These are phyloP conservation scores for Neofusicoccum kwambonambiense DNA, from an alignment of 2,329 filamentous ascomycete genomes.

Conservation along the genomic window DNA sequence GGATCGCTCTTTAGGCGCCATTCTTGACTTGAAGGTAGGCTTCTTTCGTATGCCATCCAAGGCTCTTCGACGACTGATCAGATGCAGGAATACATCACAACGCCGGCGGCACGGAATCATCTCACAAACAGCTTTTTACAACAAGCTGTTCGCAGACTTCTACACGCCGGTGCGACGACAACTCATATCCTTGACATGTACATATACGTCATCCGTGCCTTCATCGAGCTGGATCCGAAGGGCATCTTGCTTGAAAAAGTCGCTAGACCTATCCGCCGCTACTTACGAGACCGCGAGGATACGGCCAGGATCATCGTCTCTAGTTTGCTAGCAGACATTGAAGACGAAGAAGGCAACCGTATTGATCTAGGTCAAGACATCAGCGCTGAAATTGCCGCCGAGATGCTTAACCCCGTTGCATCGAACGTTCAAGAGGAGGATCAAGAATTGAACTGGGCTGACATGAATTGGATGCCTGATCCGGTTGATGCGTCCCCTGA, in stretches of 20 bases:
- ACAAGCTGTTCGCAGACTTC: constrained; percentile 63
- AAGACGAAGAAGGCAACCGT: constrained; percentile 44
- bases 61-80: background rate
- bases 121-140: constrained; percentile 69
- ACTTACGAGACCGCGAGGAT: constrained; percentile 73
- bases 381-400: constrained; percentile 63
- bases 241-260: constrained; percentile 75
- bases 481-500: constrained; percentile 88
- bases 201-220: constrained; percentile 75
- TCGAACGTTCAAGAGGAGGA: constrained; percentile 52
- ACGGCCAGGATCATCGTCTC: constrained; percentile 75
- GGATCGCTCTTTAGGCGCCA: constrained; percentile 68
- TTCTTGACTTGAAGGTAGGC: constrained; percentile 65
- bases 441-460: constrained; percentile 80
- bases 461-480: constrained; percentile 91
- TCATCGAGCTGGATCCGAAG: constrained; percentile 72
- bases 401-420: constrained; percentile 62
- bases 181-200: constrained; percentile 74
- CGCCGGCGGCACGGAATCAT: constrained; percentile 65
- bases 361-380: constrained; percentile 63
- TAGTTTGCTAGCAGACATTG: constrained; percentile 65
- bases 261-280: constrained; percentile 70
- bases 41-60: background rate
- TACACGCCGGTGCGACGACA: constrained; percentile 75
- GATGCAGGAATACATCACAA: constrained; percentile 63